phyloP scores from a whole-genome alignment of 2,329 filamentous ascomycete species.

The Didymellaceae sp. region DNA sequence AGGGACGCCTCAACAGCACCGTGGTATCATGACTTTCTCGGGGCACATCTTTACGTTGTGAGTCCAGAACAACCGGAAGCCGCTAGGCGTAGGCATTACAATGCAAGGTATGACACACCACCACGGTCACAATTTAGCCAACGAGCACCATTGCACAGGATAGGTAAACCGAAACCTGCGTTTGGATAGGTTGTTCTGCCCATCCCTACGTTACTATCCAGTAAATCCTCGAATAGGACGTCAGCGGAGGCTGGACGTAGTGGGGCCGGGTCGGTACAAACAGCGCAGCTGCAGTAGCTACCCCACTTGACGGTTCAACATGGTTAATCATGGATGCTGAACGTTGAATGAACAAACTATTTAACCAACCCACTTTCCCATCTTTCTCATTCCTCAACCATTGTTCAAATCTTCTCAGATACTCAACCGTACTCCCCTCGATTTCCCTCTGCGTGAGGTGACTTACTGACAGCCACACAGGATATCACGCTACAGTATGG shows the following conservation, averaged over 20 bases:
- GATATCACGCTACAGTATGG: slow-evolving; percentile 38
- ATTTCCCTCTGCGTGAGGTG: slow-evolving; percentile 4
- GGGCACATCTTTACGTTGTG: too few species aligned
- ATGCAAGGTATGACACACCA: too few species aligned
- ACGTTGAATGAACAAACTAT: slow-evolving; percentile 22
- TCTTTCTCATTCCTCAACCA: background rate
- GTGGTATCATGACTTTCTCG: too few species aligned
- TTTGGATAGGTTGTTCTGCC: too few species aligned
- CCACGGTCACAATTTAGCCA: too few species aligned
- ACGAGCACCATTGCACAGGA: slow-evolving; percentile 3
- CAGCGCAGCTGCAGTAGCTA: slow-evolving; percentile 24
- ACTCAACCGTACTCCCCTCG: slow-evolving; percentile 29
- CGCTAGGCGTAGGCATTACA: too few species aligned
- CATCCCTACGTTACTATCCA: slow-evolving; percentile 6
- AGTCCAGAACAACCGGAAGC: too few species aligned
- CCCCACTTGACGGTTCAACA: slow-evolving; percentile 38
- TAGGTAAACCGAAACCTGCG: background rate
- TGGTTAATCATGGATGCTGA: slow-evolving; percentile 21
- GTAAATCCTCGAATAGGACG: slow-evolving; percentile 9
- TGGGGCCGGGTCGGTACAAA: slow-evolving; percentile 6
- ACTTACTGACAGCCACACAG: slow-evolving; percentile 31
- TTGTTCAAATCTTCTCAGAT: background rate
- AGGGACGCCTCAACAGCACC: too few species aligned
- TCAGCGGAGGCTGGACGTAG: background rate
- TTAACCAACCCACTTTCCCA: slow-evolving; percentile 22